A percentile compares a stretch with the other conserved stretches of the same genome.
Conservation (phyloP, 345 rosid genomes). For the Laguncularia racemosa region DNA sequence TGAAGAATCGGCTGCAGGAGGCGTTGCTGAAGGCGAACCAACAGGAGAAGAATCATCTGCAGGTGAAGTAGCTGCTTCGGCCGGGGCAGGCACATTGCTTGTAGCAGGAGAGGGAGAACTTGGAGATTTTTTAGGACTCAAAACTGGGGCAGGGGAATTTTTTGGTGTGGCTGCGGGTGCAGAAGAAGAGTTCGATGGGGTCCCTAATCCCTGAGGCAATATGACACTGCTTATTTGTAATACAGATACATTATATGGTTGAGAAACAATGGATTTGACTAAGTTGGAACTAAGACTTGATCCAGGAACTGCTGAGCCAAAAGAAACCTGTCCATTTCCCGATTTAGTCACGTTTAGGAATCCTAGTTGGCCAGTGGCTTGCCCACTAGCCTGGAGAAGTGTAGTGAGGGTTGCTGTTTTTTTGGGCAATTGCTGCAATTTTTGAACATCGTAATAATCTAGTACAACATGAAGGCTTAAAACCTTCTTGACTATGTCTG, state of each 20-base stretch:
- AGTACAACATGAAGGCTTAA: constrained; percentile 29
- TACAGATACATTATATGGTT: constrained; percentile 23
- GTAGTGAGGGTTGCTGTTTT: constrained; percentile 20
- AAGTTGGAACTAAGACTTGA: constrained; percentile 11
- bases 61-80: constrained; percentile 5
- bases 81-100: constrained; percentile 10
- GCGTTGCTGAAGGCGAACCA: constrained; percentile 4
- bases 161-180: constrained; percentile 6
- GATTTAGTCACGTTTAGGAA: constrained; percentile 23
- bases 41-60: neutral
- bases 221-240: constrained; percentile 27
- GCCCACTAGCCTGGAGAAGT: constrained; percentile 25
- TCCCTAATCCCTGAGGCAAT: constrained; percentile 7
- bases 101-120: constrained; percentile 5
- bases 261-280: constrained; percentile 14
- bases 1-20: constrained; percentile 6
- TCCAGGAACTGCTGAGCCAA: constrained; percentile 21
- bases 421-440: constrained; percentile 9
- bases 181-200: constrained; percentile 5
- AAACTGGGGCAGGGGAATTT: neutral
- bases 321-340: constrained; percentile 1
- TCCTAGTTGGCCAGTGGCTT: constrained; percentile 19
- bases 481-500: constrained; percentile 2
- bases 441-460: constrained; percentile 20
- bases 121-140: neutral